These are phyloP conservation scores for Candida awuae DNA, from an alignment of 805 yeast genomes.

Conservation along the genomic window DNA sequence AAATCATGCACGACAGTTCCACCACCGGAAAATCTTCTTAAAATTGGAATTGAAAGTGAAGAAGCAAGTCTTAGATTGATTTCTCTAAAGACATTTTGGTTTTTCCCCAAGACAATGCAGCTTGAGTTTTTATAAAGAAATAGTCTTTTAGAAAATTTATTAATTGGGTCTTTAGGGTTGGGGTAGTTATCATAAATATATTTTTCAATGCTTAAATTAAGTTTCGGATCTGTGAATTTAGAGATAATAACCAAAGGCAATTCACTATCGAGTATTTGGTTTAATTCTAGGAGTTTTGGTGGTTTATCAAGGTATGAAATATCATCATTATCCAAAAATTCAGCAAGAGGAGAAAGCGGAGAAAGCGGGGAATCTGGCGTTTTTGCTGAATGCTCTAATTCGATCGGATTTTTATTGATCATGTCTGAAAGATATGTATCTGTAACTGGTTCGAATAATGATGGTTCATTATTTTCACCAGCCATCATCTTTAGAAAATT, in stretches of 20 bases:
- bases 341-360: conserved; percentile 4
- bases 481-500: conserved; percentile 14
- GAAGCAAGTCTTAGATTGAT: conserved; percentile 52
- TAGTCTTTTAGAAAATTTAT: conserved; percentile 41
- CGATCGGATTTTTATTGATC: neutral
- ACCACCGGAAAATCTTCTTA: conserved; percentile 86
- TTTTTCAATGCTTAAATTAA: conserved; percentile 78
- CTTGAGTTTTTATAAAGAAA: conserved; percentile 70
- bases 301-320: conserved; percentile 1
- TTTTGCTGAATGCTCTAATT: neutral
- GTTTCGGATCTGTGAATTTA: conserved; percentile 52
- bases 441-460: neutral
- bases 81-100: conserved; percentile 93
- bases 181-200: conserved; percentile 65
- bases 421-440: conserved; percentile 1
- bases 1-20: conserved; percentile 94
- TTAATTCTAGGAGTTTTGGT: conserved; percentile 12
- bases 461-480: conserved; percentile 3
- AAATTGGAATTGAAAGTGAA: conserved; percentile 47
- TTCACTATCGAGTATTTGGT: conserved; percentile 10
- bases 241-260: conserved; percentile 55
- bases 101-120: conserved; percentile 91
- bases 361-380: neutral
- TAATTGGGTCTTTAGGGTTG: conserved; percentile 20
- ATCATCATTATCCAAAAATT: conserved; percentile 15